These are phyloP conservation scores for Cyberlindnera saturnus DNA, from an alignment of 805 yeast genomes.

Conservation along the genomic window DNA sequence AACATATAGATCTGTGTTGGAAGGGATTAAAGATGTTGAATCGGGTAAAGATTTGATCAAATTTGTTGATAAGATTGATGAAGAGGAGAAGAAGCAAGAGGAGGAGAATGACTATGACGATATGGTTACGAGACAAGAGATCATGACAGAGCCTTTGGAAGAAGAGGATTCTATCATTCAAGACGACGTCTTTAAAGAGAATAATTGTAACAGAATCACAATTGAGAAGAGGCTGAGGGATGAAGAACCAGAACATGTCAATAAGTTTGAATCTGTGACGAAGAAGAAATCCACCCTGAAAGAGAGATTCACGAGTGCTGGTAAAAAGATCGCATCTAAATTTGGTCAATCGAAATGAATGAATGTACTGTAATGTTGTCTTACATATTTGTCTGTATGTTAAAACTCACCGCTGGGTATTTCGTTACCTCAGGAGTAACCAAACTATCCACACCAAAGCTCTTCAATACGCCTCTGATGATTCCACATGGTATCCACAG, in stretches of 20 bases:
- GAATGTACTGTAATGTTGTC: neutral
- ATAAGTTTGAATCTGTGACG: neutral
- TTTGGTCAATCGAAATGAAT: constrained; percentile 13
- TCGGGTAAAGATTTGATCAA: constrained; percentile 19
- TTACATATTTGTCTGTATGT: constrained; percentile 46
- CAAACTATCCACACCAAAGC: constrained; percentile 59
- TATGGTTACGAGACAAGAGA: constrained; percentile 12
- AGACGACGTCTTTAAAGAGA: constrained; percentile 6
- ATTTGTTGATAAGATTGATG: constrained; percentile 28
- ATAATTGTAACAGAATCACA: neutral
- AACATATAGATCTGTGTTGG: constrained; percentile 24
- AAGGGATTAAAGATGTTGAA: constrained; percentile 12
- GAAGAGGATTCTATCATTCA: constrained; percentile 16
- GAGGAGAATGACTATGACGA: constrained; percentile 1
- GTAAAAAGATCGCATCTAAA: constrained; percentile 24
- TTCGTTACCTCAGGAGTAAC: constrained; percentile 59
- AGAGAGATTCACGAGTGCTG: constrained; percentile 20
- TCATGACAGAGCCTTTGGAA: constrained; percentile 15
- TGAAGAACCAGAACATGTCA: constrained; percentile 1
- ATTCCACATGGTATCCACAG: constrained; percentile 74
- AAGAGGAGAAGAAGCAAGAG: neutral
- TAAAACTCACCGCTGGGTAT: constrained; percentile 67
- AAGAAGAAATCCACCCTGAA: constrained; percentile 16
- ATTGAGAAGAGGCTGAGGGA: constrained; percentile 13
- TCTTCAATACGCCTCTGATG: constrained; percentile 63